Percentiles rank a stretch among this genome's conserved stretches.
Evolutionary conservation across 2,329 filamentous ascomycete species (phyloP).

Genomic region (Cladobotryum mycophilum): DNA sequence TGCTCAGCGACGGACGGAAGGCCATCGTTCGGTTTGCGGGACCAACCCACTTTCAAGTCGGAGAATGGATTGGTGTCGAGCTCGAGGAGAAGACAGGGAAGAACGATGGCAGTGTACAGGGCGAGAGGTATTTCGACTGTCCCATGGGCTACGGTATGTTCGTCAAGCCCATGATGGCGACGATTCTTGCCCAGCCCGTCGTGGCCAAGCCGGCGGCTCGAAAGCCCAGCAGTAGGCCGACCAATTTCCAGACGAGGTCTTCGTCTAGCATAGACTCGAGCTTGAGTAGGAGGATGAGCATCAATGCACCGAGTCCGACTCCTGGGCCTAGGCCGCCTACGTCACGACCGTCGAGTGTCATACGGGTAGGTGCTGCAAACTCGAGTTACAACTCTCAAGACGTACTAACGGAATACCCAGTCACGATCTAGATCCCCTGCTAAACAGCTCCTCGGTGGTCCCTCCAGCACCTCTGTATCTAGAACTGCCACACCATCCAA

Average conservation of each 20-base stretch:
- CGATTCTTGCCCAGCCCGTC: conserved; percentile 47
- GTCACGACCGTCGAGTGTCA: conserved; percentile 49
- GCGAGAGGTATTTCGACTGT: conserved; percentile 84
- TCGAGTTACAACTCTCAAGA: background rate
- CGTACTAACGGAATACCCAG: background rate
- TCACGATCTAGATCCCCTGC: conserved; percentile 11
- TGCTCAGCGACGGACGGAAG: conserved; percentile 69
- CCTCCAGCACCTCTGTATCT: conserved; percentile 54
- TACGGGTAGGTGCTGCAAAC: conserved; percentile 40
- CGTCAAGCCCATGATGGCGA: conserved; percentile 65
- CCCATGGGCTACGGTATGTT: conserved; percentile 75
- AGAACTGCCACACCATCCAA: conserved; percentile 61
- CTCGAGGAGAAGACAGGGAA: conserved; percentile 77
- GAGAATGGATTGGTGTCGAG: conserved; percentile 87
- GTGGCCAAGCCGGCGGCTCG: conserved; percentile 33
- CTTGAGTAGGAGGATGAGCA: conserved; percentile 57
- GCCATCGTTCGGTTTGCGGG: conserved; percentile 79
- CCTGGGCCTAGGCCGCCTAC: conserved; percentile 49
- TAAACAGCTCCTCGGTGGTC: conserved; percentile 51
- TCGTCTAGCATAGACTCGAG: conserved; percentile 44
- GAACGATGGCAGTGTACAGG: conserved; percentile 88
- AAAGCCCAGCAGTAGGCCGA: conserved; percentile 38
- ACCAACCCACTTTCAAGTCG: conserved; percentile 68
- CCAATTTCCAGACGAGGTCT: conserved; percentile 39
- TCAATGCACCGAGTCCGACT: conserved; percentile 67